phyloP scores from a whole-genome alignment of 2,329 filamentous ascomycete species.

The Curvularia eragrostidis region DNA sequence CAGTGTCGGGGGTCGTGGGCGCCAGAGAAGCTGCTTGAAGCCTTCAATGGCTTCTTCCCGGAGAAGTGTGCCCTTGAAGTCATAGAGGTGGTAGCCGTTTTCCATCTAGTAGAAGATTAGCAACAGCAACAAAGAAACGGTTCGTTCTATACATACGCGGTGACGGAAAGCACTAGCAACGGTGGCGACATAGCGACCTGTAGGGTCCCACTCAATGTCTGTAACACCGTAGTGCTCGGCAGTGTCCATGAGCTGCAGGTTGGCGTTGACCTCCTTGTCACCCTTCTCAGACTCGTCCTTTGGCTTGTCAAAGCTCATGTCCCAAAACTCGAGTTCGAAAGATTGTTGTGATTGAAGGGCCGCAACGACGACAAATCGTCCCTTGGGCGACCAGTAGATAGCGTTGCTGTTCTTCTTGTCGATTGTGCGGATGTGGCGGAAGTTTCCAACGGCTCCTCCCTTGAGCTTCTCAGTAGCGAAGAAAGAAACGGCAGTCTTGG shows the following conservation, averaged over 20 bases:
- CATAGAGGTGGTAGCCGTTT: conserved; percentile 98
- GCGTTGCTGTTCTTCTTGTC: conserved; percentile 99
- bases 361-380: conserved; percentile 92
- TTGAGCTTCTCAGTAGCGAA: conserved; percentile 97
- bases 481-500: conserved; percentile 94
- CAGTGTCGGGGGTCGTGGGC: conserved; percentile 87
- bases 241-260: conserved; percentile 92
- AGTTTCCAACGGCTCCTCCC: conserved; percentile 81
- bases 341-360: conserved; percentile 92
- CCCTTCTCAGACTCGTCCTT: conserved; percentile 86
- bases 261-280: conserved; percentile 93
- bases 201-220: conserved; percentile 97
- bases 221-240: conserved; percentile 97
- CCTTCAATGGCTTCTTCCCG: conserved; percentile 92
- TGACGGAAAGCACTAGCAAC: conserved; percentile 97
- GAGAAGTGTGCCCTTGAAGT: conserved; percentile 88
- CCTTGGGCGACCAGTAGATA: conserved; percentile 98
- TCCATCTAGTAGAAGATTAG: conserved; percentile 74
- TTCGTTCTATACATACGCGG: conserved; percentile 69
- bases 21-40: conserved; percentile 98
- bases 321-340: conserved; percentile 96
- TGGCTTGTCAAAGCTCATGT: conserved; percentile 84
- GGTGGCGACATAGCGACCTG: conserved; percentile 90
- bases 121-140: conserved; percentile 3
- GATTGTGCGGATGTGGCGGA: conserved; percentile 91